A percentile compares a stretch with the other conserved stretches of the same genome.
Conservation (phyloP, 495 filamentous ascomycete genomes). For the Xylaria nigripes region DNA sequence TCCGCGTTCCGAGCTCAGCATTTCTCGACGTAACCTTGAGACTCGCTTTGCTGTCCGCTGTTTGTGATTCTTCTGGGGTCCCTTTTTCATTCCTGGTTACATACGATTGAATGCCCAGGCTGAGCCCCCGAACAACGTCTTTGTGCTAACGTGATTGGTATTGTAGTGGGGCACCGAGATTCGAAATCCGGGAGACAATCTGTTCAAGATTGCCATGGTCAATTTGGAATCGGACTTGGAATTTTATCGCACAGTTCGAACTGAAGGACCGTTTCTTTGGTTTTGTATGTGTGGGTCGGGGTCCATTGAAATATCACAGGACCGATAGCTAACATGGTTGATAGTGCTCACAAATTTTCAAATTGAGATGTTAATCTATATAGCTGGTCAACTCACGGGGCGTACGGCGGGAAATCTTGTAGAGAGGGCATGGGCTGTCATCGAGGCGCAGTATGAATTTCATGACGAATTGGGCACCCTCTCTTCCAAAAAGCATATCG, state of each 20-base stretch:
- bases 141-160: background rate
- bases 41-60: no score
- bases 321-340: slow-evolving; percentile 5
- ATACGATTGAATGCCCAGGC: background rate
- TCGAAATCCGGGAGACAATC: slow-evolving; percentile 33
- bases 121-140: background rate
- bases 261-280: slow-evolving; percentile 41
- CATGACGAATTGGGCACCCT: slow-evolving; percentile 40
- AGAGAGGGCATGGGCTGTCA: slow-evolving; percentile 44
- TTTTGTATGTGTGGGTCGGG: slow-evolving; percentile 28
- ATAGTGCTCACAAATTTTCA: slow-evolving; percentile 40
- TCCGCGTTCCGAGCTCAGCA: background rate
- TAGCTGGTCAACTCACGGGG: slow-evolving; percentile 43
- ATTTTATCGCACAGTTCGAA: slow-evolving; percentile 30
- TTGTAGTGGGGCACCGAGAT: slow-evolving; percentile 29
- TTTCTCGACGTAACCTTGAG: background rate
- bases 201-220: slow-evolving; percentile 39
- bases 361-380: slow-evolving; percentile 45
- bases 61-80: no score
- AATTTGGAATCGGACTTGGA: slow-evolving; percentile 36
- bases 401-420: slow-evolving; percentile 42
- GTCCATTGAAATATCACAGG: background rate
- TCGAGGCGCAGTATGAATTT: slow-evolving; percentile 33
- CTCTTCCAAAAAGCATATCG: slow-evolving; percentile 31
- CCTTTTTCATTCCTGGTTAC: no score